Base-by-base conservation (phyloP, 148 eudicot genomes). In the Chenopodium quinoa region DNA sequence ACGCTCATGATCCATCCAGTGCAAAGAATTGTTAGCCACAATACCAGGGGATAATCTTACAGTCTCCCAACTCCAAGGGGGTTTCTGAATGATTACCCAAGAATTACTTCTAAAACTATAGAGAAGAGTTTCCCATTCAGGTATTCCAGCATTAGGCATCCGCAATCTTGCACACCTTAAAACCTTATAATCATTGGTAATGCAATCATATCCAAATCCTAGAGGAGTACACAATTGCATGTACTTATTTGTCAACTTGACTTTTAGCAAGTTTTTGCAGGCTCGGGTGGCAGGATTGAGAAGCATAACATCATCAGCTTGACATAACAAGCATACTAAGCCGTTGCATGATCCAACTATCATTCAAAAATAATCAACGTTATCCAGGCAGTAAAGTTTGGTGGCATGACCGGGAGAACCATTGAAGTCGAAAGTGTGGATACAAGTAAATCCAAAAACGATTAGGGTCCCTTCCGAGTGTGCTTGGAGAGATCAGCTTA, bases 131-230 rank as follows among this genome's bases (percentile, higher is more conserved):
- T 16, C 1, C n/a, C 44, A 31, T 2, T 69, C 8, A 17, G 64
- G 0, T 2, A 17, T 60, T 19, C 64, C 7, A 56, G 16, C 11
- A 56, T 16, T 32, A 32, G 34, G 3, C 34, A 32, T 32, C 34
- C 3, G 34, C 60, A 17, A 54, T 13, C 8, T 19, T 60, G 64
- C 8, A 60, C 20, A 60, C 64, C 23, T 46, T 50, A 73, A 47
- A 73, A 47, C 37, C 60, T 73, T 50, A 73, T 22, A 73, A n/a
- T 73, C 76, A 48, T 47, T 14, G 32, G 60, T n/a, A n/a, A 73
- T 8, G 34, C 31, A n/a, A 50, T 73, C 58, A 47, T 23, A 73
- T 48, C 19, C 16, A 25, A 47, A 54, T 54, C 14, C 19, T 54
- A 2, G 58, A 13, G 58, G 19, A 54, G 34, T 32, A 32, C 2